Percentiles rank a stretch among this genome's conserved stretches.
These are phyloP conservation scores for Lactarius quietus DNA, from an alignment of 768 basidiomycete genomes.

Conservation along the genomic window DNA sequence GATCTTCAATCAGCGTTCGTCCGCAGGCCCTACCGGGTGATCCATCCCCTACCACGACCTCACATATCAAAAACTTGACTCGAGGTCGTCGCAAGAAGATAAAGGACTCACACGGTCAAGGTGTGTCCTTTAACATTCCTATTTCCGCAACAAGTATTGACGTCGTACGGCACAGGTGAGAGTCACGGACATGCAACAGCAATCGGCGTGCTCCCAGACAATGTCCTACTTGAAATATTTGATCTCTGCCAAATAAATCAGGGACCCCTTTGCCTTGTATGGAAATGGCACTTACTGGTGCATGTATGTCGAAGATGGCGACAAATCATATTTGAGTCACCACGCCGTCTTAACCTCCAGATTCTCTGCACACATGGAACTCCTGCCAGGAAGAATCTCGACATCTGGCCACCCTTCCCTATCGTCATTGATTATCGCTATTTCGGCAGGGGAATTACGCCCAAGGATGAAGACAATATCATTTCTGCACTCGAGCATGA, in stretches of 20 bases:
- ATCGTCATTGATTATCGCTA: background rate
- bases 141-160: background rate
- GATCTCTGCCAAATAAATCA: background rate
- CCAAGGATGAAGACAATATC: background rate
- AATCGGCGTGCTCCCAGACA: background rate
- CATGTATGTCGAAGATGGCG: conserved; percentile 1
- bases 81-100: background rate
- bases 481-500: background rate
- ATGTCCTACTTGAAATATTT: background rate
- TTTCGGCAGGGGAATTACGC: background rate
- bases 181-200: background rate
- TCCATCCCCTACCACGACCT: background rate
- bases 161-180: background rate
- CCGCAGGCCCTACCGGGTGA: background rate
- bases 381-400: background rate
- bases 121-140: background rate
- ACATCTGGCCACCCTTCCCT: background rate
- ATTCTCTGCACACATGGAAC: background rate
- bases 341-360: background rate
- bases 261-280: too few species aligned
- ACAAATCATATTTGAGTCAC: background rate
- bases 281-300: background rate
- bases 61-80: background rate
- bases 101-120: background rate
- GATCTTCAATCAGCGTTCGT: background rate